These are phyloP conservation scores for Rhizopogon salebrosus DNA, from an alignment of 768 basidiomycete genomes.

Conservation along the genomic window DNA sequence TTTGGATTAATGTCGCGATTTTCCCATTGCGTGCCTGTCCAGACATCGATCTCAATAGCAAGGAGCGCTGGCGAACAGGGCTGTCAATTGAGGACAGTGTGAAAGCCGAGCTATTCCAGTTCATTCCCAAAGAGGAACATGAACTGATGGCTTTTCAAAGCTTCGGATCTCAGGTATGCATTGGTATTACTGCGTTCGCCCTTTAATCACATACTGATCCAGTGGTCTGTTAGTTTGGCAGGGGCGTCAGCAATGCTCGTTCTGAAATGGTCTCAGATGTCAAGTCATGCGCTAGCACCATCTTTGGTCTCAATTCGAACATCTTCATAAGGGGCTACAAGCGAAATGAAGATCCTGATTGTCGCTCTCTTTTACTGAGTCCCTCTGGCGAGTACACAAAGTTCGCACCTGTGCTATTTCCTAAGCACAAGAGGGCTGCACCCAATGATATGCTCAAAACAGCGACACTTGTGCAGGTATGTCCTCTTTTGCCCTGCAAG, in stretches of 20 bases:
- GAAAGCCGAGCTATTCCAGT: conserved; percentile 4
- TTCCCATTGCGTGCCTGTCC: neutral
- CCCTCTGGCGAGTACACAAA: neutral
- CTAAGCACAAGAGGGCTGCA: neutral
- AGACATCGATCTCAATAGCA: neutral
- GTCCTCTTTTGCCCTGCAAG: neutral
- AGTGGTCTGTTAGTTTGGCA: neutral
- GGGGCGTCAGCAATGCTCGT: neutral
- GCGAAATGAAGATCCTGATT: neutral
- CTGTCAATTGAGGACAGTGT: conserved; percentile 3
- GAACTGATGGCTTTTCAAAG: neutral
- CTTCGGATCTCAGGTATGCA: conserved; percentile 1
- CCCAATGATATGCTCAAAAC: neutral
- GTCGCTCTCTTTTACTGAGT: neutral
- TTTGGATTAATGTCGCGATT: conserved; percentile 2
- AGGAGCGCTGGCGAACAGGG: neutral
- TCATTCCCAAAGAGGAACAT: neutral
- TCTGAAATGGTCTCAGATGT: conserved; percentile 1
- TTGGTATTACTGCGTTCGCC: neutral
- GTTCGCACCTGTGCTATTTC: neutral
- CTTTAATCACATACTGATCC: neutral
- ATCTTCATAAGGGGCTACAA: neutral
- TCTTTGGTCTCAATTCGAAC: neutral
- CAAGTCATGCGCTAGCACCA: neutral
- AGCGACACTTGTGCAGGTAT: neutral